Evolutionary conservation across 2,329 filamentous ascomycete genomes (phyloP).

Genomic region (Lasiodiplodia gonubiensis): DNA sequence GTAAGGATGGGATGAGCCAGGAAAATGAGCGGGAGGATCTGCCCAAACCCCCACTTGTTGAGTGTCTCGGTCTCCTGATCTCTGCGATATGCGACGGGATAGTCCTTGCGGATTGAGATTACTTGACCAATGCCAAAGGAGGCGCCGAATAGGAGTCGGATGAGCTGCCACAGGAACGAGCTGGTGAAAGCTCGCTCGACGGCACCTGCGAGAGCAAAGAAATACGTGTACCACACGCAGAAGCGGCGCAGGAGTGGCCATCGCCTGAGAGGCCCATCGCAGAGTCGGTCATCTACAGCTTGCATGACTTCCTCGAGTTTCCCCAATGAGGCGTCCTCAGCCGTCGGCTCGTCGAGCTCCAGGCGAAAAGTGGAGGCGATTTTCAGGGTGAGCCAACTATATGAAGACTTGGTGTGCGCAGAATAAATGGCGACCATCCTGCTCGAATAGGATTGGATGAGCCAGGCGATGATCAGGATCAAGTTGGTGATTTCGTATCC

Average conservation of each 20-base stretch:
- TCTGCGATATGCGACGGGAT: background rate
- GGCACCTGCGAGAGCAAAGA: conserved; percentile 11
- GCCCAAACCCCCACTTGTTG: conserved; percentile 37
- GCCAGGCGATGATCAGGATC: conserved; percentile 8
- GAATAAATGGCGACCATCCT: conserved; percentile 8
- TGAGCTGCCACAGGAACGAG: conserved; percentile 17
- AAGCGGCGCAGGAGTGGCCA: background rate
- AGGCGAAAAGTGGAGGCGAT: background rate
- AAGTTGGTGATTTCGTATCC: conserved; percentile 5
- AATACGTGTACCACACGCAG: background rate
- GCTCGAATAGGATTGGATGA: conserved; percentile 2
- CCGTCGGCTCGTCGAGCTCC: conserved; percentile 1
- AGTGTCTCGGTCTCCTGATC: conserved; percentile 32
- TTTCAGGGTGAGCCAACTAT: conserved; percentile 5
- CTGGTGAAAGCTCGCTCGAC: conserved; percentile 5
- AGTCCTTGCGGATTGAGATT: conserved; percentile 13
- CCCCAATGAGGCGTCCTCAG: conserved; percentile 4
- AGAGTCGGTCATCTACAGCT: background rate
- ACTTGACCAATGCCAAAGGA: conserved; percentile 18
- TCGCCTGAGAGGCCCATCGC: background rate
- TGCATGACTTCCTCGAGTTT: background rate
- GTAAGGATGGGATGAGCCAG: conserved; percentile 35
- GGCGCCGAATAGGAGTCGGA: conserved; percentile 8
- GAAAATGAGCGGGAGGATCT: conserved; percentile 37
- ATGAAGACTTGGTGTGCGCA: background rate